Conservation (phyloP, 2,329 filamentous ascomycete species). For the Fusarium hainanense region DNA sequence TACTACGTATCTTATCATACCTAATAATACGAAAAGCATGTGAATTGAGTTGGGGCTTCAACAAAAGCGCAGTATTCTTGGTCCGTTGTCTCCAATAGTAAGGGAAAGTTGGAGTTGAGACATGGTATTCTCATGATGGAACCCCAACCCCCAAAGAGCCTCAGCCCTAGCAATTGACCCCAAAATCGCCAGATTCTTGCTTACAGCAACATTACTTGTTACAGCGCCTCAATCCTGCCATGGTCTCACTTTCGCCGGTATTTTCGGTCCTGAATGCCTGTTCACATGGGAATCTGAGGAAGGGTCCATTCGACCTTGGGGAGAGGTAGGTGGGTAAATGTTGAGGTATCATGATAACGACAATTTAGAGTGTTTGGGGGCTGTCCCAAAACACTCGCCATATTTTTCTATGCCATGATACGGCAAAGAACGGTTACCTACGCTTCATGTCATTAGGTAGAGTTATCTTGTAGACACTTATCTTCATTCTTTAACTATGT, state of each 20-base stretch:
- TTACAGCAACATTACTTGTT: neutral
- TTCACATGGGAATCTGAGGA: neutral
- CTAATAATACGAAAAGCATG: slow-evolving; percentile 11
- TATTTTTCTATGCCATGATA: neutral
- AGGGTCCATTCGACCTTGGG: neutral
- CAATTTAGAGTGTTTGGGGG: slow-evolving; percentile 21
- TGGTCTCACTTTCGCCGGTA: neutral
- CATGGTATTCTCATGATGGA: slow-evolving; percentile 4
- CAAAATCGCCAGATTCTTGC: slow-evolving; percentile 21
- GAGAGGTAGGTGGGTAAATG: neutral
- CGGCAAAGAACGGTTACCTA: slow-evolving; percentile 27
- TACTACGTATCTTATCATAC: neutral
- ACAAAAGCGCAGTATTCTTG: slow-evolving; percentile 13
- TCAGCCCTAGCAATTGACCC: slow-evolving; percentile 31
- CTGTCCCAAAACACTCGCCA: neutral
- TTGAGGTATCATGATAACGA: neutral
- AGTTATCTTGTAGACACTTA: neutral
- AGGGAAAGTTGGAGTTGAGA: slow-evolving; percentile 18
- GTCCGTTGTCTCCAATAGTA: neutral
- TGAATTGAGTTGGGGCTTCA: slow-evolving; percentile 41
- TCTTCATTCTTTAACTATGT: neutral
- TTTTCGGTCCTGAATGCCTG: slow-evolving; percentile 1
- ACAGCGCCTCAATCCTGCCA: neutral
- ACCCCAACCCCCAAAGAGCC: slow-evolving; percentile 43
- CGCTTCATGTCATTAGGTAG: slow-evolving; percentile 7